Percentiles rank a stretch among this genome's conserved stretches.
phyloP scores from a whole-genome alignment of 1,284 basidiomycete species.

The Cronartium quercuum region DNA sequence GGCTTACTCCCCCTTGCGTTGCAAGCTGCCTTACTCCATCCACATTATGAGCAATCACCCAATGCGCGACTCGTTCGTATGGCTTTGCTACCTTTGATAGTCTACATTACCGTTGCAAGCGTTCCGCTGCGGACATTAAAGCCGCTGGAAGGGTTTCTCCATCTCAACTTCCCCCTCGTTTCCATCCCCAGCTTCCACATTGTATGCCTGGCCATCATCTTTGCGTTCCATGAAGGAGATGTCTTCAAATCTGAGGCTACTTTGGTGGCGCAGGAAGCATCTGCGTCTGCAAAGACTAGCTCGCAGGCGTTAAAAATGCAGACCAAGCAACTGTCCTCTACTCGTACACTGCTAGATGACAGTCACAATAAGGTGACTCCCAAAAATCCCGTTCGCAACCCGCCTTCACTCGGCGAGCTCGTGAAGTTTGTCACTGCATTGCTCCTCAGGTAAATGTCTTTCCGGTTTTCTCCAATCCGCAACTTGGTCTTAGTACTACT shows the following conservation, averaged over 20 bases:
- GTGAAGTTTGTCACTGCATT: constrained; percentile 21
- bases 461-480: neutral
- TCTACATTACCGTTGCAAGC: constrained; percentile 35
- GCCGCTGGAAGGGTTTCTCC: constrained; percentile 4
- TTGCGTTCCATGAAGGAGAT: constrained; percentile 17
- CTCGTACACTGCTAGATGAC: neutral
- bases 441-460: constrained; percentile 7
- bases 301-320: neutral
- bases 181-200: constrained; percentile 31
- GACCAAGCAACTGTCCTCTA: neutral
- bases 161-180: constrained; percentile 31
- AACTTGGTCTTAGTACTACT: too few species aligned
- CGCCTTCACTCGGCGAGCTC: constrained; percentile 26
- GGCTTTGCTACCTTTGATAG: constrained; percentile 9
- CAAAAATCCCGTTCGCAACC: neutral
- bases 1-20: constrained; percentile 3
- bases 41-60: constrained; percentile 25
- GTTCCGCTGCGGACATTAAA: constrained; percentile 9
- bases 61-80: constrained; percentile 5
- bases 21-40: constrained; percentile 26
- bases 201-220: constrained; percentile 28
- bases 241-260: constrained; percentile 30
- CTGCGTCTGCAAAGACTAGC: neutral
- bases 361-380: neutral
- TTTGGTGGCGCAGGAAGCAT: neutral